Conservation (phyloP, 257 asterid species). For the Perilla frutescens region DNA sequence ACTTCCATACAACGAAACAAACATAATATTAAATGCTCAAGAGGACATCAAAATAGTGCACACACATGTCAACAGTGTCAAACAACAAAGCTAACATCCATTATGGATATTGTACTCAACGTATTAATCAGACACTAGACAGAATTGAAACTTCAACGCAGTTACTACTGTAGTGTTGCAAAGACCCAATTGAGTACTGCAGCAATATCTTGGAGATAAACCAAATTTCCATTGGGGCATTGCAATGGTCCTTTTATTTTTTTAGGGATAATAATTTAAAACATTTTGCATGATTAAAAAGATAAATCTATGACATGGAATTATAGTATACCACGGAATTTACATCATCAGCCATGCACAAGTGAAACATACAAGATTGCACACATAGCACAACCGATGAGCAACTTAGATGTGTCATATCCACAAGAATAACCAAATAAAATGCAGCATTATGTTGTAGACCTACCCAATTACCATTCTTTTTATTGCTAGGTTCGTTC, state of each 20-base stretch:
- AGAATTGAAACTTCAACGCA: not conserved
- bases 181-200: not conserved
- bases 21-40: not conserved
- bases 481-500: not conserved
- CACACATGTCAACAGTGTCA: not conserved
- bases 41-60: conserved; percentile 2
- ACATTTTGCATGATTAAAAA: not conserved
- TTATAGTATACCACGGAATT: not conserved
- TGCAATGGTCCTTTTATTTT: not conserved
- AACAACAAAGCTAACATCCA: not conserved
- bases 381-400: not conserved
- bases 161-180: not conserved
- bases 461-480: not conserved
- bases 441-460: not conserved
- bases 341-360: not conserved
- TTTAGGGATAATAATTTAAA: not conserved
- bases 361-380: not conserved
- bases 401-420: not conserved
- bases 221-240: not conserved
- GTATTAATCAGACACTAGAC: not conserved
- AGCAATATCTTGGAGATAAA: not conserved
- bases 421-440: conserved; percentile 6
- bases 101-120: not conserved
- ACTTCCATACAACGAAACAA: not conserved
- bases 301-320: not conserved